Base-by-base conservation (phyloP, 2,329 filamentous ascomycete genomes). In the Helotiales sp. region DNA sequence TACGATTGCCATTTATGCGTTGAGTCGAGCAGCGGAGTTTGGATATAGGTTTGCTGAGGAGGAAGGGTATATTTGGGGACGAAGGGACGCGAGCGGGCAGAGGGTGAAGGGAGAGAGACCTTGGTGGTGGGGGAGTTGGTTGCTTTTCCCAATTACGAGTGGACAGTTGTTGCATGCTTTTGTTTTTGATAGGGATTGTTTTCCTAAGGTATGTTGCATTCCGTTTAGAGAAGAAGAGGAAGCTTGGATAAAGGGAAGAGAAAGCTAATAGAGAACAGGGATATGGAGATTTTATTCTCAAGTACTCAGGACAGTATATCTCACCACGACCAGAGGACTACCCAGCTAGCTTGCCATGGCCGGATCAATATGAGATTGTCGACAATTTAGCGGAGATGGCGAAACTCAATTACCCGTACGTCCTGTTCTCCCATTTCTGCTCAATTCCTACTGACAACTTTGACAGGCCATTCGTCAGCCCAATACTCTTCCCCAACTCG, bases 61-160 rank as follows among this genome's bases (percentile, higher is more conserved):
- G 44, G 85, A 89, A 40, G 87, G 87, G 6, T 85, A 81, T 67
- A 77, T 88, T 50, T 88, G 85, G 85, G 34, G 13, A n/a, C n/a
- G n/a, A 24, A 47, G 40, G 10, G 84, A 83, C 1, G 79, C 78
- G 63, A 80, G 77, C n/a, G 6, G 68, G 75, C n/a, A n/a, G n/a
- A n/a, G n/a, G n/a, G n/a, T n/a, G 13, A 70, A 74, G 59, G 82
- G 85, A 65, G 82, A 87, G 65, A 75, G 83, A 50, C 92, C 93
- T 0, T 88, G 85, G 84, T 93, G 90, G 90, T 90, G 89, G 76
- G 90, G 90, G 22, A 91, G 88, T 71, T 93, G 90, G 89, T 77
- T 93, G 77, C 71, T 93, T 66, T 90, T 91, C 77, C 90, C 90
- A 1, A 70, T 93, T 29, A 85, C 88, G 1, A 87, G 85, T 69